Conservation (phyloP, 768 basidiomycete genomes). For the Pleurotus sapidus region DNA sequence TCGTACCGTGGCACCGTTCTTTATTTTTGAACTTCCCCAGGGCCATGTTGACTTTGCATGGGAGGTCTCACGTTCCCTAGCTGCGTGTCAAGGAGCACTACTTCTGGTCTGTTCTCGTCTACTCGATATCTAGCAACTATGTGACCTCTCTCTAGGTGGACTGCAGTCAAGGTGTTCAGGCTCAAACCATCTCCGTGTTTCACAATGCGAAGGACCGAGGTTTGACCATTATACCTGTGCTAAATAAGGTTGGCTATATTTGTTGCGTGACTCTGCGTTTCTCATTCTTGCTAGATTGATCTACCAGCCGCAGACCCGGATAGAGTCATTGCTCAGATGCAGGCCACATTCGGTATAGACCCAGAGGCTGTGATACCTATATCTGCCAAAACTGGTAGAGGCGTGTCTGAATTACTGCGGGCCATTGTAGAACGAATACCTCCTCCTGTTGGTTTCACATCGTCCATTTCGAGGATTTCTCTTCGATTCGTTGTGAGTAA, state of each 20-base stretch:
- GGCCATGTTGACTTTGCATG: constrained; percentile 99
- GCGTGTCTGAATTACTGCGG: constrained; percentile 72
- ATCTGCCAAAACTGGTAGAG: constrained; percentile 90
- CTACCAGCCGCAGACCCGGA: constrained; percentile 86
- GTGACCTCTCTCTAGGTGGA: constrained; percentile 59
- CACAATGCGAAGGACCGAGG: constrained; percentile 83
- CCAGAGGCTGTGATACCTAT: constrained; percentile 73
- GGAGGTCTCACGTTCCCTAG: constrained; percentile 91
- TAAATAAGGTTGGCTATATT: constrained; percentile 72
- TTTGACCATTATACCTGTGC: constrained; percentile 81
- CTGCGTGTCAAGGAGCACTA: constrained; percentile 90
- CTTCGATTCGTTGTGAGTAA: constrained; percentile 85
- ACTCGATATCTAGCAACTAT: neutral
- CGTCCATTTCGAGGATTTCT: constrained; percentile 77
- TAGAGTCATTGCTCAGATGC: constrained; percentile 76
- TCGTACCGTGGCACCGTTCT: neutral
- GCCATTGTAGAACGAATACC: constrained; percentile 86
- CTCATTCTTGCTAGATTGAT: constrained; percentile 63
- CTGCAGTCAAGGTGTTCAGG: constrained; percentile 97
- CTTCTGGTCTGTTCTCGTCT: constrained; percentile 38
- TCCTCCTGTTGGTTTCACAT: constrained; percentile 57
- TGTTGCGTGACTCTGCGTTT: constrained; percentile 6
- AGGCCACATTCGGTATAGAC: constrained; percentile 78
- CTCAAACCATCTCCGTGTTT: constrained; percentile 94
- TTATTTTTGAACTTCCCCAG: constrained; percentile 27